These are phyloP conservation scores for Medicago lupulina DNA, from an alignment of 306 rosid species.

Conservation along the genomic window DNA sequence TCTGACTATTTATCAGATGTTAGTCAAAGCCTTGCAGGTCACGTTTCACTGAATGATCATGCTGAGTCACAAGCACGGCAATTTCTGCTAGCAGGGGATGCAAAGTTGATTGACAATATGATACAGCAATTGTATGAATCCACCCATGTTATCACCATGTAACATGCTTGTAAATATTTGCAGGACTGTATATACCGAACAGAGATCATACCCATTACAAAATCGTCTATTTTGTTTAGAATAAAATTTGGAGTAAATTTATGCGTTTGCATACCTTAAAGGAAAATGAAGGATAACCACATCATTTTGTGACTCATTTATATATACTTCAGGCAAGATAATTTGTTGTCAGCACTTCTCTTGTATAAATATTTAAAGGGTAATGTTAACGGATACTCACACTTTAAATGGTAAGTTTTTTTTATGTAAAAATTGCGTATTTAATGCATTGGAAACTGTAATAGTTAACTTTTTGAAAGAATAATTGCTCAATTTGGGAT, in stretches of 20 bases:
- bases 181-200: constrained; percentile 32
- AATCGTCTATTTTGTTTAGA: constrained; percentile 23
- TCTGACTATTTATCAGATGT: background rate
- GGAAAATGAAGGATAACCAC: constrained; percentile 9
- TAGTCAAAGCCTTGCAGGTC: constrained; percentile 34
- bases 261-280: constrained; percentile 15
- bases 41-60: constrained; percentile 32
- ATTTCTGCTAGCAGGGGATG: constrained; percentile 26
- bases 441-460: too few relatives aligned
- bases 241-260: constrained; percentile 19
- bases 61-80: constrained; percentile 27
- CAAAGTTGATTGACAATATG: constrained; percentile 21
- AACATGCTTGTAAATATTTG: constrained; percentile 48
- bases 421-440: too few relatives aligned
- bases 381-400: too few relatives aligned
- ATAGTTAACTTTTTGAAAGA: too few relatives aligned
- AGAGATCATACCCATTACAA: constrained; percentile 8
- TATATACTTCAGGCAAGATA: background rate
- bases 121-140: constrained; percentile 8
- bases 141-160: constrained; percentile 19
- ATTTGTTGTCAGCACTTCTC: background rate
- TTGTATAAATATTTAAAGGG: too few relatives aligned
- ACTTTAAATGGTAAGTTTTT: too few relatives aligned
- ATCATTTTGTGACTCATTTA: background rate
- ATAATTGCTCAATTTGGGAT: too few relatives aligned